Conservation (phyloP, 176 grass and related monocot genomes). For the Ananas comosus region DNA sequence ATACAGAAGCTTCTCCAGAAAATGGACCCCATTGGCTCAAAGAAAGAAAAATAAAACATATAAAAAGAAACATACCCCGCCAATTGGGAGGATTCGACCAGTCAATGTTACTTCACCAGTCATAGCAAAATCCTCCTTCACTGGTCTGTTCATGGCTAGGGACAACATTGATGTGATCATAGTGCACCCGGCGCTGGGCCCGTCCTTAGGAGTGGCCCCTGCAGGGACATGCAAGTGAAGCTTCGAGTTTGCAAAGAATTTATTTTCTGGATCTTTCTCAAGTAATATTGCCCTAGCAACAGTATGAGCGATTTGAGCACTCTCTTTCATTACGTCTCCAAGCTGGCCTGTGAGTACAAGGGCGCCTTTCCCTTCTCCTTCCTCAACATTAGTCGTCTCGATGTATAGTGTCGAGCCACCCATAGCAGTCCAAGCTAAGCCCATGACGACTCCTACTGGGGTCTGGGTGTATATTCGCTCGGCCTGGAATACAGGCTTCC, state of each 20-base stretch:
- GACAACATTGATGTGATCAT: conserved; percentile 97
- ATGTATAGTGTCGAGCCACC: conserved; percentile 83
- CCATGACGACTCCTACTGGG: conserved; percentile 93
- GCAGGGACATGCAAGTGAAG: conserved; percentile 89
- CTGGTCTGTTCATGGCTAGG: conserved; percentile 70
- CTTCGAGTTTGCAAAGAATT: conserved; percentile 73
- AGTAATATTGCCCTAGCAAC: conserved; percentile 72
- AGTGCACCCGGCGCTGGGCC: conserved; percentile 83
- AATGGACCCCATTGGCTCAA: neutral
- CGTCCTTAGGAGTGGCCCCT: conserved; percentile 91
- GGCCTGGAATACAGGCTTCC: conserved; percentile 93
- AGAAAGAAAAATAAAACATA: neutral
- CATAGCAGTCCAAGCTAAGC: conserved; percentile 93
- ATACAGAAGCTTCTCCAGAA: neutral
- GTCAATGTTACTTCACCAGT: conserved; percentile 93
- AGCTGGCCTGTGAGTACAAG: conserved; percentile 89
- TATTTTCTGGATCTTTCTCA: conserved; percentile 50
- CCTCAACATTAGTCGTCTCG: conserved; percentile 68
- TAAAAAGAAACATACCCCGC: conserved; percentile 50
- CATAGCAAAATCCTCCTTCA: conserved; percentile 84
- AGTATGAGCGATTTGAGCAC: conserved; percentile 86
- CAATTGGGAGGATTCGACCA: conserved; percentile 82
- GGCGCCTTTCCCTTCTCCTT: conserved; percentile 78
- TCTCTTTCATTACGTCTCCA: conserved; percentile 98
- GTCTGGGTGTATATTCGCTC: conserved; percentile 91